phyloP scores from a whole-genome alignment of 2,329 filamentous ascomycete genomes.

The Dothidotthia symphoricarpi region DNA sequence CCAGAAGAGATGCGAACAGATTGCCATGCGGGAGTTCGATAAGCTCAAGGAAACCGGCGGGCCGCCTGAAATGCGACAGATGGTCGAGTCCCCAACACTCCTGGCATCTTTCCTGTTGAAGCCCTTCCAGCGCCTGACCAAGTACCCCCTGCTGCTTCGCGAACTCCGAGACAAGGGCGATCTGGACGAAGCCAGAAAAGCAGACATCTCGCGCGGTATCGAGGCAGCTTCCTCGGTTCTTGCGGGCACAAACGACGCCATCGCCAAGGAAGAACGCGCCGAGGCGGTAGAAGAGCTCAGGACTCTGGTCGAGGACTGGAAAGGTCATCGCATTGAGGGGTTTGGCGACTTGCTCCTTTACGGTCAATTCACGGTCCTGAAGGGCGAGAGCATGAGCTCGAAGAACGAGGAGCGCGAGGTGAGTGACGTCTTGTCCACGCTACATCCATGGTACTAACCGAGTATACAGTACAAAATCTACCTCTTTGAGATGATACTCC shows the following conservation, averaged over 20 bases:
- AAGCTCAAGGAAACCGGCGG: slow-evolving; percentile 76
- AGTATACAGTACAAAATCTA: slow-evolving; percentile 86
- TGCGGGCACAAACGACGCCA: slow-evolving; percentile 82
- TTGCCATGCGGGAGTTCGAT: slow-evolving; percentile 82
- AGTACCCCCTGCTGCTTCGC: slow-evolving; percentile 87
- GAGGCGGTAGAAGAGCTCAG: slow-evolving; percentile 82
- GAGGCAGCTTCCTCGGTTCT: slow-evolving; percentile 79
- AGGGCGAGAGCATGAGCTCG: slow-evolving; percentile 67
- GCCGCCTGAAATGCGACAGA: slow-evolving; percentile 60
- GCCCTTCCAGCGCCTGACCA: slow-evolving; percentile 91
- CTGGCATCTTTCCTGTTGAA: slow-evolving; percentile 92
- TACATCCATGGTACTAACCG: slow-evolving; percentile 2
- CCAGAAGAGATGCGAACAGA: slow-evolving; percentile 82
- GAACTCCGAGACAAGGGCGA: slow-evolving; percentile 83
- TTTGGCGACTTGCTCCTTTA: slow-evolving; percentile 87
- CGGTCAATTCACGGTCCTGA: slow-evolving; percentile 88
- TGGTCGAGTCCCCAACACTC: slow-evolving; percentile 83
- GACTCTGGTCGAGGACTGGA: slow-evolving; percentile 91
- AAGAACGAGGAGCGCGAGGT: slow-evolving; percentile 92
- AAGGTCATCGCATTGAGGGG: slow-evolving; percentile 83
- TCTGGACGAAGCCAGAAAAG: slow-evolving; percentile 65
- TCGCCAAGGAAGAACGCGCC: slow-evolving; percentile 80
- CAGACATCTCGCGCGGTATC: slow-evolving; percentile 73
- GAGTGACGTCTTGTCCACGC: slow-evolving; percentile 32
- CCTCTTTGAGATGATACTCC: slow-evolving; percentile 89